phyloP scores from a whole-genome alignment of 306 rosid genomes.

The Sicyos edulis region DNA sequence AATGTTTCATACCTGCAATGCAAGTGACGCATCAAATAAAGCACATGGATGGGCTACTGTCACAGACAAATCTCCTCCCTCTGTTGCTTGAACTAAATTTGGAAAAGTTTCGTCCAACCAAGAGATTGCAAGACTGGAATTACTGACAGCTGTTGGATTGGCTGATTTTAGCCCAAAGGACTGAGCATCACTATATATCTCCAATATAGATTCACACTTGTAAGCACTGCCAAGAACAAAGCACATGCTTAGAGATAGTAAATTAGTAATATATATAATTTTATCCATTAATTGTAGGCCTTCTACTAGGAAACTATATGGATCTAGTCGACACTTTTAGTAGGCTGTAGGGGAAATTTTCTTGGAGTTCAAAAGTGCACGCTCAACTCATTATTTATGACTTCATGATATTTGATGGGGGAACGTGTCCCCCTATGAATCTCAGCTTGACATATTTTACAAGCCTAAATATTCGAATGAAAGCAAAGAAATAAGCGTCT shows the following conservation, averaged over 20 bases:
- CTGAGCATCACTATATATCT: conserved; percentile 73
- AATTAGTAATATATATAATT: not conserved
- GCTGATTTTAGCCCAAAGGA: conserved; percentile 66
- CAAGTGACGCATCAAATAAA: conserved; percentile 77
- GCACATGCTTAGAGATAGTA: conserved; percentile 19
- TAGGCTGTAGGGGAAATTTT: not conserved
- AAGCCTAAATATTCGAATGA: not conserved
- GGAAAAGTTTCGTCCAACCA: conserved; percentile 95
- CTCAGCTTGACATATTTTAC: not conserved
- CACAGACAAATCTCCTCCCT: conserved; percentile 40
- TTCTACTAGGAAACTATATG: not conserved
- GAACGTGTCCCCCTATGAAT: not conserved
- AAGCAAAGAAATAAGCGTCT: not conserved
- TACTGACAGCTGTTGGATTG: conserved; percentile 53
- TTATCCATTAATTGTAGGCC: not conserved
- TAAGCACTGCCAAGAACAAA: conserved; percentile 50
- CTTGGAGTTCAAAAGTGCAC: not conserved
- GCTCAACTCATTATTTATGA: not conserved
- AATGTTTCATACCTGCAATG: conserved; percentile 63
- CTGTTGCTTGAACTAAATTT: conserved; percentile 44
- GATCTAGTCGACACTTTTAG: not conserved
- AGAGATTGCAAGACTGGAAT: conserved; percentile 75
- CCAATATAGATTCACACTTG: conserved; percentile 68
- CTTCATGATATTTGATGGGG: not conserved
- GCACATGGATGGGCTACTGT: conserved; percentile 64